These are phyloP conservation scores for Strobilomyces echinocephalus DNA, from an alignment of 768 basidiomycete species.

Conservation along the genomic window DNA sequence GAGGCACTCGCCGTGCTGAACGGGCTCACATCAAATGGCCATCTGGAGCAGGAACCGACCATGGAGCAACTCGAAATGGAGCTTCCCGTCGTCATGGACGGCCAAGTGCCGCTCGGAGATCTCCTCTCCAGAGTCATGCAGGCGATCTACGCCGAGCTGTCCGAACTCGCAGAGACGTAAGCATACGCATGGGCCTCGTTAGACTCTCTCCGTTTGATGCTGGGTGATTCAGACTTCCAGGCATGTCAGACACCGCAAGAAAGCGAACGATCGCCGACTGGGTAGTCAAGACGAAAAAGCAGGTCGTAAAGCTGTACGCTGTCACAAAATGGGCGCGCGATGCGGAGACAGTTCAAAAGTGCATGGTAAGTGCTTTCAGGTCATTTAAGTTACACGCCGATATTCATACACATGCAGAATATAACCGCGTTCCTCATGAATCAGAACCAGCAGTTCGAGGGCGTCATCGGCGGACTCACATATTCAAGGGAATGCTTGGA, in stretches of 20 bases:
- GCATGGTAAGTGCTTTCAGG: constrained; percentile 52
- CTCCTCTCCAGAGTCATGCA: constrained; percentile 73
- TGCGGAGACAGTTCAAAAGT: constrained; percentile 77
- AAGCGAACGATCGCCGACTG: constrained; percentile 83
- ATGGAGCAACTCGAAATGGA: constrained; percentile 66
- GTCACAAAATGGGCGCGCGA: constrained; percentile 85
- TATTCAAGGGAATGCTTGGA: constrained; percentile 67
- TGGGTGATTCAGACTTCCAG: constrained; percentile 52
- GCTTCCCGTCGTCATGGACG: constrained; percentile 67
- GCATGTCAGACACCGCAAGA: constrained; percentile 75
- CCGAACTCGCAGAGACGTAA: constrained; percentile 83
- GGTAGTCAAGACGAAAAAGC: constrained; percentile 87
- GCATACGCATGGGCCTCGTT: constrained; percentile 21
- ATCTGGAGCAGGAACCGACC: constrained; percentile 34
- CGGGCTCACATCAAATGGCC: constrained; percentile 31
- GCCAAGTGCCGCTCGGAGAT: constrained; percentile 69
- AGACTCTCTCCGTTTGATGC: neutral
- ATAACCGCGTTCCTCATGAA: constrained; percentile 82
- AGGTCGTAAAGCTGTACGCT: constrained; percentile 85
- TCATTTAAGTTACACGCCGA: neutral
- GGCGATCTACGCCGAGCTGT: constrained; percentile 76
- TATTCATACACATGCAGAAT: constrained; percentile 46
- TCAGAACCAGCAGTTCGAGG: constrained; percentile 81
- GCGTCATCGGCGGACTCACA: constrained; percentile 56
- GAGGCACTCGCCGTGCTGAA: constrained; percentile 28